Evolutionary conservation across 768 basidiomycete genomes (phyloP).

Genomic region (Grammothele lineata): DNA sequence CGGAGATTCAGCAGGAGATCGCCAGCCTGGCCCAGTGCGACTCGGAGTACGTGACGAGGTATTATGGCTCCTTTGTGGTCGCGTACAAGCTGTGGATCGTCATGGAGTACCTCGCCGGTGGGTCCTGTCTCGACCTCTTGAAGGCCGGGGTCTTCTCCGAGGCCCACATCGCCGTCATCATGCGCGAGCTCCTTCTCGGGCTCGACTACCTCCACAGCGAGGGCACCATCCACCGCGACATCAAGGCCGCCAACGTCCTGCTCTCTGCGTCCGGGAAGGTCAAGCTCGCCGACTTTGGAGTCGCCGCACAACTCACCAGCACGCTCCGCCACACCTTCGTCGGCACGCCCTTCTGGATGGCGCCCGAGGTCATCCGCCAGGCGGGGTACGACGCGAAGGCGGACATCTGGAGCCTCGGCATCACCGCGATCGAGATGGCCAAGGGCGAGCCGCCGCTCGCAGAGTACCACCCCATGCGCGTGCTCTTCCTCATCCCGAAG

Average conservation of each 20-base stretch:
- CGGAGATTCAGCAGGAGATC: constrained; percentile 98
- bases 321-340: constrained; percentile 97
- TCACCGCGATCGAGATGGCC: constrained; percentile 98
- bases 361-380: constrained; percentile 96
- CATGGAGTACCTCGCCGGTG: constrained; percentile 98
- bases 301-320: constrained; percentile 93
- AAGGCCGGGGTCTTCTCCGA: constrained; percentile 91
- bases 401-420: constrained; percentile 97
- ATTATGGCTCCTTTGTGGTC: constrained; percentile 95
- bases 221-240: constrained; percentile 96
- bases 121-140: constrained; percentile 95
- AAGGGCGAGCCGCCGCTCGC: constrained; percentile 95
- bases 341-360: constrained; percentile 98
- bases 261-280: constrained; percentile 89
- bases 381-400: constrained; percentile 95
- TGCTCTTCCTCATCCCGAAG: constrained; percentile 96
- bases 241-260: constrained; percentile 96
- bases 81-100: constrained; percentile 98
- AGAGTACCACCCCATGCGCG: constrained; percentile 98
- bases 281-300: constrained; percentile 98
- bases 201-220: constrained; percentile 96
- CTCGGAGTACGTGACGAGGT: constrained; percentile 93
- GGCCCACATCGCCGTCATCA: constrained; percentile 91
- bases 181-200: constrained; percentile 87
- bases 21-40: constrained; percentile 94